phyloP scores from a whole-genome alignment of 208 protist species.

The Phytomonas francai region DNA sequence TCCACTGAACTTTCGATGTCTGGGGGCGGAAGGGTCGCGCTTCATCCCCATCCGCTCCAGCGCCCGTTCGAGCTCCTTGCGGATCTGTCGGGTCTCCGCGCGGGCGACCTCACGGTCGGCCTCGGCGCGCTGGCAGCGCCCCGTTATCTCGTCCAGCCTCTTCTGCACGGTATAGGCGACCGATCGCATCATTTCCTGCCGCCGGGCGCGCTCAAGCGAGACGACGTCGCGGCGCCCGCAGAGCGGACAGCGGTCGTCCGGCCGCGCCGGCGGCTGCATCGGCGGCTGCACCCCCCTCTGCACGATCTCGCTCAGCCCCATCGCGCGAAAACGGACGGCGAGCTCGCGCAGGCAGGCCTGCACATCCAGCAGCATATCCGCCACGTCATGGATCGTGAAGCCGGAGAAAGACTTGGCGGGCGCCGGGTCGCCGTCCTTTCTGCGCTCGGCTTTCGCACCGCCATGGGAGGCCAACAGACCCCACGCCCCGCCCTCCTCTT shows the following conservation, averaged over 20 bases:
- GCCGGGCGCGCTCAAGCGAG: constrained; percentile 39
- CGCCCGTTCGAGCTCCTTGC: constrained; percentile 36
- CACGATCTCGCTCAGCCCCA: constrained; percentile 49
- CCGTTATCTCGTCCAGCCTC: constrained; percentile 55
- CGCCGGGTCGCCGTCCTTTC: constrained; percentile 4
- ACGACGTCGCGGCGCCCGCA: constrained; percentile 59
- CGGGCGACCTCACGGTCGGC: constrained; percentile 56
- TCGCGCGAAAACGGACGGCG: constrained; percentile 52
- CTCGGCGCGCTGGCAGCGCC: constrained; percentile 62
- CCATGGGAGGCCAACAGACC: no score
- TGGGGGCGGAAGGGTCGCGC: neutral
- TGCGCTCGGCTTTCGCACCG: no score
- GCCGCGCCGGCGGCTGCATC: constrained; percentile 48
- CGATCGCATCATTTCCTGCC: constrained; percentile 47
- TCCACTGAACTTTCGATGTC: no score
- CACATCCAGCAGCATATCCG: constrained; percentile 69
- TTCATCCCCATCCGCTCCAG: constrained; percentile 5
- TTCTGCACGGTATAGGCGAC: constrained; percentile 68
- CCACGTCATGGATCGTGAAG: constrained; percentile 38
- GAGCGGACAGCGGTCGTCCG: constrained; percentile 58
- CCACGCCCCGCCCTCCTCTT: neutral
- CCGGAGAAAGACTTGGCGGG: neutral
- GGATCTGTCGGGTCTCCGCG: constrained; percentile 31
- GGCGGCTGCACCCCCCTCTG: constrained; percentile 46
- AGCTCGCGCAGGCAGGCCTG: constrained; percentile 57